Evolutionary conservation across 768 basidiomycete species (phyloP), one percentile per base, ranked within the genome.

Genomic region (Clitopilus hobsonii): DNA sequence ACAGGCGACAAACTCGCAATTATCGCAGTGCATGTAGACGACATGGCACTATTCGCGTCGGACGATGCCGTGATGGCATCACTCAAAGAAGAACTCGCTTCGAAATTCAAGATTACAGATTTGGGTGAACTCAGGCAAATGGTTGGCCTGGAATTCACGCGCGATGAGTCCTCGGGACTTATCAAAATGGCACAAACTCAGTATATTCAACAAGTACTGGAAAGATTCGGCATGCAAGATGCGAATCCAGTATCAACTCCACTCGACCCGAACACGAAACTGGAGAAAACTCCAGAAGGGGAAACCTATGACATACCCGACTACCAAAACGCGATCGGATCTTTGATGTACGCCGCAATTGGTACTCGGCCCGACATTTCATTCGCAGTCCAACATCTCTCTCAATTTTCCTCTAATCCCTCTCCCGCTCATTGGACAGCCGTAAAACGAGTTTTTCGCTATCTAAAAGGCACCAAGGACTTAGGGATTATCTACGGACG

Each of bases 21-120:
- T 16, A 38, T 66, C 26, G 55, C 59, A 0, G 54, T 72, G 0
- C 68, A 67, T 55, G 67, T 77, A 1, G 70, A 77, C 54, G 70
- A 77, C 60, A 64, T 69, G 50, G 58, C 69, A 0, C 60, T 70
- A 7, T 54, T 69, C 11, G 62, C 66, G 1, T 56, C 27, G 23
- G 55, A 63, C 6, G 30, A 57, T 6, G 25, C 26, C 3, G 26
- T 23, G 7, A 64, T 65, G 45, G 52, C 63, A 27, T 27, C 20
- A 11, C 23, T 67, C 25, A 58, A 67, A 50, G 18, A 38, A 11
- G 56, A 69, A 45, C 56, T 76, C 6, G 57, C 54, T 8, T 30
- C 22, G 0, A 53, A 63, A 23, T 69, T 70, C 30, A 60, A 74
- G 8, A 65, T 73, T 2, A 69, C 65, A 0, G 61, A 64, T 24